Evolutionary conservation across 768 basidiomycete genomes (phyloP).

Genomic region (Mycena venus): DNA sequence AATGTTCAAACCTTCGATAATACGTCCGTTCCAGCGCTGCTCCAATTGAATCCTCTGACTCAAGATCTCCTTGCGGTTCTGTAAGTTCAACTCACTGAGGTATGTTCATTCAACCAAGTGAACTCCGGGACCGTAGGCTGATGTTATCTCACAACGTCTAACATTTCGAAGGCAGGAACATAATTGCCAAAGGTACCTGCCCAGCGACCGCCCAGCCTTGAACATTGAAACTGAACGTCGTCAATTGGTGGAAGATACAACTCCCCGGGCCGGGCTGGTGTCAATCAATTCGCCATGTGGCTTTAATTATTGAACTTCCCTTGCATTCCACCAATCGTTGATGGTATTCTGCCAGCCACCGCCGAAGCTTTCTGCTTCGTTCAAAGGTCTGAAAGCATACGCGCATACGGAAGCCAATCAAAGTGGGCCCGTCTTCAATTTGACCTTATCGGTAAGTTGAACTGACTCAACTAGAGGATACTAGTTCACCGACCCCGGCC

Average conservation of each 20-base stretch:
- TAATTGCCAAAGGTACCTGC: neutral
- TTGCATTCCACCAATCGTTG: neutral
- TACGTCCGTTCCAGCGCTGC: too few species aligned
- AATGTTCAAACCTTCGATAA: too few species aligned
- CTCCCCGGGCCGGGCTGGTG: neutral
- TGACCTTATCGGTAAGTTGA: neutral
- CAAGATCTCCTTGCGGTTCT: too few species aligned
- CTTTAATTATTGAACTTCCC: neutral
- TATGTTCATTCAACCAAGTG: too few species aligned
- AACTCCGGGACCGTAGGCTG: neutral
- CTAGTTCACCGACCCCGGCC: too few species aligned
- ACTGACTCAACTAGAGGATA: too few species aligned
- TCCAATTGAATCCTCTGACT: too few species aligned
- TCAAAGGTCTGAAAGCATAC: neutral
- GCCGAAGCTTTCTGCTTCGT: neutral
- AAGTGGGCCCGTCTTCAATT: neutral
- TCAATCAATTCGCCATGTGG: neutral
- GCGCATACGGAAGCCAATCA: neutral
- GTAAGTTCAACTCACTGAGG: too few species aligned
- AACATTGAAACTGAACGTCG: neutral
- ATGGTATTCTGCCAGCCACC: neutral
- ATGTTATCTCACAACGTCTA: neutral
- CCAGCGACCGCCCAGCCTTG: neutral
- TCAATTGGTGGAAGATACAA: neutral
- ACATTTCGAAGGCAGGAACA: neutral